Base-by-base conservation (phyloP, 305 asterid genomes). In the Fraxinus nigra region DNA sequence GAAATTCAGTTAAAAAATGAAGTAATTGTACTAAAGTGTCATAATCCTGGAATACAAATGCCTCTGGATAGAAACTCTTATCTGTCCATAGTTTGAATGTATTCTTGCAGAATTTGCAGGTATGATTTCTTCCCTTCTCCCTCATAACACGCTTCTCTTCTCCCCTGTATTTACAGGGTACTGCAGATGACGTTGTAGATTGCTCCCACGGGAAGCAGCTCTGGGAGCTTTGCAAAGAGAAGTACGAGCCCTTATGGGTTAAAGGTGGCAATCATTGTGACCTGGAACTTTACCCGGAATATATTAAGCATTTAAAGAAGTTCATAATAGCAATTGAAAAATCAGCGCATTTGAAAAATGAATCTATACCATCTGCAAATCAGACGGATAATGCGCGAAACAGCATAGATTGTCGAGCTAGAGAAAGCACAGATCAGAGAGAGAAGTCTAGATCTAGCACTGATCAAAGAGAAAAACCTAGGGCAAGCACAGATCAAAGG, bases 191-290 rank as follows among this genome's bases (percentile, higher is more conserved):
- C 61, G 97, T 95, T 59, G 99, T 95, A 78, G 94, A 95, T 86
- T 94, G 90, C 82, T 90, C 96, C 82, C 98, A 95, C 54, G 98
- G 99, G 38, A 92, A 92, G 86, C 94, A 89, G 91, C 97, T 95
- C 81, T 93, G 94, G 97, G 96, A 92, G 89, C 92, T 87, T 33
- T 92, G 97, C 87, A 92, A 90, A 87, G 97, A 95, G 74, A 95
- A 95, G 84, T 95, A 94, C 26, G 98, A 93, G 86, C 98, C 98
- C 0, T 84, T 95, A 80, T 93, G 98, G 98, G 92, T 95, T 75
- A 87, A 92, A 87, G 97, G 95, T 37, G 98, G 97, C 79, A 92
- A 93, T 79, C 98, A 95, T 81, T 95, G 98, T 88, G 97, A 95
- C 88, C 90, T 95, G 85, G 98, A 95, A 92, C 90, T 91, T 86